Evolutionary conservation across 805 yeast species (phyloP).

Genomic region (Candida peoriensis): DNA sequence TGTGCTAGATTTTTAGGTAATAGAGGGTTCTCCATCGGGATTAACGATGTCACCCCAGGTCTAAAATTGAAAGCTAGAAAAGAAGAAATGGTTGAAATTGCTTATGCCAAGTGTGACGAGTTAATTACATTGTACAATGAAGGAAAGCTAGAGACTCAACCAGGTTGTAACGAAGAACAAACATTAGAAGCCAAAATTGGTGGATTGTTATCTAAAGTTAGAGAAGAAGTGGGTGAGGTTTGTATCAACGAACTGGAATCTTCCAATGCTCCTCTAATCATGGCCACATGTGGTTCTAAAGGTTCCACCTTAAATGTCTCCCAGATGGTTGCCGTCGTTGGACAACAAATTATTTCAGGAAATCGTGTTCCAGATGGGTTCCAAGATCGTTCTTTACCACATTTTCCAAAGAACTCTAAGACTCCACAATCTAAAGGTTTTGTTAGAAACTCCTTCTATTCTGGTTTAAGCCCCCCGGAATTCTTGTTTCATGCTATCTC

Average conservation of each 20-base stretch:
- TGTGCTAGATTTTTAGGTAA: slow-evolving; percentile 95
- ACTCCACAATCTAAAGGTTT: slow-evolving; percentile 98
- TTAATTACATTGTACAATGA: slow-evolving; percentile 70
- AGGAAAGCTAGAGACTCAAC: slow-evolving; percentile 95
- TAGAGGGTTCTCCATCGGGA: slow-evolving; percentile 96
- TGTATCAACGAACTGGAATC: slow-evolving; percentile 89
- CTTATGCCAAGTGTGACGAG: slow-evolving; percentile 88
- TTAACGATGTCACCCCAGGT: slow-evolving; percentile 95
- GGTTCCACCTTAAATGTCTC: slow-evolving; percentile 98
- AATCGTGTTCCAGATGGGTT: slow-evolving; percentile 99
- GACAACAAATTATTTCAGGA: slow-evolving; percentile 98
- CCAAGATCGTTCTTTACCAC: slow-evolving; percentile 97
- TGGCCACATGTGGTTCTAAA: slow-evolving; percentile 99
- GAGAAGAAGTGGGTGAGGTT: slow-evolving; percentile 98
- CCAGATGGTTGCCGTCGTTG: slow-evolving; percentile 99
- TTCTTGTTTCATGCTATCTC: slow-evolving; percentile 97
- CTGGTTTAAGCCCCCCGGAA: slow-evolving; percentile 95
- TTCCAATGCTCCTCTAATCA: slow-evolving; percentile 91
- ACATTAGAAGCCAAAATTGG: slow-evolving; percentile 97
- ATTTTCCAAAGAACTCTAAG: slow-evolving; percentile 90
- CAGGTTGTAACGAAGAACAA: slow-evolving; percentile 98
- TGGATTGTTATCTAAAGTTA: slow-evolving; percentile 90
- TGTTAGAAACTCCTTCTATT: slow-evolving; percentile 90
- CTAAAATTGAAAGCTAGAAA: slow-evolving; percentile 66
- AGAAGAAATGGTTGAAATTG: slow-evolving; percentile 84